phyloP scores from a whole-genome alignment of 345 rosid genomes.

The Citropsis articulata region DNA sequence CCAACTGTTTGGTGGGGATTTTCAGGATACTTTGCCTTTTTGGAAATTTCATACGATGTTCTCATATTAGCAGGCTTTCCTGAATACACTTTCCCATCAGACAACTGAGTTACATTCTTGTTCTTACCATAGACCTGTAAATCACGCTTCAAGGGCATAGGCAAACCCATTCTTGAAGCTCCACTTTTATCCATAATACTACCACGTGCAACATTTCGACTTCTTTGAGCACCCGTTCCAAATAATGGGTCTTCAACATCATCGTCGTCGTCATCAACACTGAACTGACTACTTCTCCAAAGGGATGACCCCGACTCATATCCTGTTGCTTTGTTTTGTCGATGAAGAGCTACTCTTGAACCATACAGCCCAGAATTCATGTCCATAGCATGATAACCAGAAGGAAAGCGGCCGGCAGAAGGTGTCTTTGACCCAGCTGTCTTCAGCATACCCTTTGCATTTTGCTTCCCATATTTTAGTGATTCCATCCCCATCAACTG shows the following conservation, averaged over 20 bases:
- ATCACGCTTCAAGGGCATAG: slow-evolving; percentile 53
- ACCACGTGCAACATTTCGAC: slow-evolving; percentile 32
- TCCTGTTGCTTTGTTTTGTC: slow-evolving; percentile 36
- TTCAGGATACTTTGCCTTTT: slow-evolving; percentile 44
- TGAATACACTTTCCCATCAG: slow-evolving; percentile 28
- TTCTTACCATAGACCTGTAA: slow-evolving; percentile 41
- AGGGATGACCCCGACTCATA: slow-evolving; percentile 43
- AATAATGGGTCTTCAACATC: slow-evolving; percentile 59
- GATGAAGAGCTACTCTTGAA: slow-evolving; percentile 36
- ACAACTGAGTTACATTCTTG: slow-evolving; percentile 29
- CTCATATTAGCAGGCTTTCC: slow-evolving; percentile 32
- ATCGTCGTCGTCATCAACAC: slow-evolving; percentile 35
- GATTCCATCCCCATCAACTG: slow-evolving; percentile 35
- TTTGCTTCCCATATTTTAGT: slow-evolving; percentile 54
- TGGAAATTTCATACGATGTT: slow-evolving; percentile 33
- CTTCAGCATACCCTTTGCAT: slow-evolving; percentile 60
- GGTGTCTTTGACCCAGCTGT: slow-evolving; percentile 45
- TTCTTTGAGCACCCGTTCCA: slow-evolving; percentile 54
- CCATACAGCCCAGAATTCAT: slow-evolving; percentile 43
- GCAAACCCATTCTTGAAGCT: slow-evolving; percentile 46
- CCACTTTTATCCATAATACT: slow-evolving; percentile 39
- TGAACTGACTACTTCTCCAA: slow-evolving; percentile 49
- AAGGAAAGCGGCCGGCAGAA: slow-evolving; percentile 34
- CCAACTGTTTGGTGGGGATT: slow-evolving; percentile 40
- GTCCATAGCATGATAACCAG: slow-evolving; percentile 44